Evolutionary conservation across 345 rosid species (phyloP), one percentile per base, ranked within the genome.

Genomic region (Hirschfeldia incana): DNA sequence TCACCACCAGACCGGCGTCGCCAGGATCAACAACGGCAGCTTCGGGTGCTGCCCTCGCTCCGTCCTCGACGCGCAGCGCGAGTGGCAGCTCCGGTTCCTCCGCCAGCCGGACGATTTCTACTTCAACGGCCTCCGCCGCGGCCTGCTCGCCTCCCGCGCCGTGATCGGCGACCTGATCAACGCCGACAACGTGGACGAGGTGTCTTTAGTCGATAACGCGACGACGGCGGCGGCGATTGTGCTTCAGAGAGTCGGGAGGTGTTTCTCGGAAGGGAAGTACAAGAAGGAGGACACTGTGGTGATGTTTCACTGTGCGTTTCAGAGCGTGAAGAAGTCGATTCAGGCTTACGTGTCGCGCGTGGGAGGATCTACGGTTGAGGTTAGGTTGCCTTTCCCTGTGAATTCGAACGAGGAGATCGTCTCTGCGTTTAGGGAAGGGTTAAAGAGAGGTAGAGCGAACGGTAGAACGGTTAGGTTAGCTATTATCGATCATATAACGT

Each of bases 141-240:
- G 88, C 32, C 83, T 90, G n/a, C 72, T 81, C 16, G 86, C 70
- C 70, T 92, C 97, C 0, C 85, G 93, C 62, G 76, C 86, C 0
- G 74, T 87, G 69, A 79, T 92, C 27, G 86, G 83, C 42, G 85
- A 82, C 80, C 87, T 90, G 26, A 83, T 90, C 78, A 87, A 90
- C 80, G 94, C 94, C 49, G 89, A 87, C 42, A 83, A 88, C 28
- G 88, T 91, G 1, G 88, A 85, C 2, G 92, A 91, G 80, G 85
- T 92, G 33, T 92, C 97, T n/a, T 87, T 92, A 13, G 83, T 92
- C 13, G 94, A 92, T 69, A 90, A 88, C 80, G 97, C 93, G 28
- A 90, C 97, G 13, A 92, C 94, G 8, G 94, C 91, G 1, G 93
- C 97, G 0, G 93, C 94, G 57, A 92, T 92, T 69, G 90, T 92